phyloP scores from a whole-genome alignment of 2,329 filamentous ascomycete species.

The Clarireedia paspali region DNA sequence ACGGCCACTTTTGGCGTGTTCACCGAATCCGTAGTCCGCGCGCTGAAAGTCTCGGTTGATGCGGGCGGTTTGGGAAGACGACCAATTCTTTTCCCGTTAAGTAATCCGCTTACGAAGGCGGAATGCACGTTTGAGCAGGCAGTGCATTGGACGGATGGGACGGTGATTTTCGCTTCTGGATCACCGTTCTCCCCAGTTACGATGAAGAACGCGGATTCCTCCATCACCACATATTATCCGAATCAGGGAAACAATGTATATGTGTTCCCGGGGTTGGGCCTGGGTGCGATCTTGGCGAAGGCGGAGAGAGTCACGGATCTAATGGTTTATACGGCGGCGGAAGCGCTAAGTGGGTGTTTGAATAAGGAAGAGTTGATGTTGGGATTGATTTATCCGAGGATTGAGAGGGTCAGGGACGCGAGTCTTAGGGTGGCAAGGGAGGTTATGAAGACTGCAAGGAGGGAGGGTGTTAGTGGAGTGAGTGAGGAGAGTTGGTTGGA shows the following conservation, averaged over 20 bases:
- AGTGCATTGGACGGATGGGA: conserved; percentile 82
- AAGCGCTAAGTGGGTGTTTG: conserved; percentile 69
- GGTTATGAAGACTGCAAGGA: conserved; percentile 86
- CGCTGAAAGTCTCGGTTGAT: conserved; percentile 57
- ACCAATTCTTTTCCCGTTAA: conserved; percentile 92
- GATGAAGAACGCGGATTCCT: conserved; percentile 51
- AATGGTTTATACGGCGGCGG: conserved; percentile 95
- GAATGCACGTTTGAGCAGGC: conserved; percentile 97
- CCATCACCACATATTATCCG: conserved; percentile 58
- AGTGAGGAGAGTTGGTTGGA: conserved; percentile 64
- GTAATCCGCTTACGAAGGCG: conserved; percentile 92
- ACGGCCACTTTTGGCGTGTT: conserved; percentile 94
- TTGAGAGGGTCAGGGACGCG: conserved; percentile 86
- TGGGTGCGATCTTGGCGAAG: conserved; percentile 89
- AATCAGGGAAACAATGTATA: conserved; percentile 86
- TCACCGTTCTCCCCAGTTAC: conserved; percentile 78
- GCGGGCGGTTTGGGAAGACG: conserved; percentile 60
- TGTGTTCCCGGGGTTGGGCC: conserved; percentile 91
- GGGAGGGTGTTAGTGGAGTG: conserved; percentile 66
- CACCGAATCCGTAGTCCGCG: conserved; percentile 74
- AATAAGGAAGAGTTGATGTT: conserved; percentile 73
- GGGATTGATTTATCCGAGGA: conserved; percentile 83
- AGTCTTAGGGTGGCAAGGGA: conserved; percentile 79
- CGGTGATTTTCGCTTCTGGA: conserved; percentile 87
- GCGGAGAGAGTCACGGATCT: conserved; percentile 78